A percentile compares a stretch with the other conserved stretches of the same genome.
These are phyloP conservation scores for Flaveria robusta DNA, from an alignment of 129 eudicot species.

Conservation along the genomic window DNA sequence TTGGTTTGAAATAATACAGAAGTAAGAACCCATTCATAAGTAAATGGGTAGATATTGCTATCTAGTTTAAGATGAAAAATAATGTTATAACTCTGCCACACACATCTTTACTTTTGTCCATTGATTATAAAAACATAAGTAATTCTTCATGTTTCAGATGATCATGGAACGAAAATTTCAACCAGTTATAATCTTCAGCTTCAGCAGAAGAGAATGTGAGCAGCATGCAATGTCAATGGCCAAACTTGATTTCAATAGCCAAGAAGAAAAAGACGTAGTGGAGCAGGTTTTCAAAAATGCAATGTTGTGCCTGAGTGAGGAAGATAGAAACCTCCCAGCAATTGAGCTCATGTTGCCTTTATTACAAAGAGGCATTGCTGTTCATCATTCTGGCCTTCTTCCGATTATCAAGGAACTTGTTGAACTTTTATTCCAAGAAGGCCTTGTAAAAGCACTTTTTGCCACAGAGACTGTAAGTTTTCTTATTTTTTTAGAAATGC, in stretches of 20 bases:
- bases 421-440: conserved; percentile 98
- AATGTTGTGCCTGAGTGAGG: conserved; percentile 78
- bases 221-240: conserved; percentile 98
- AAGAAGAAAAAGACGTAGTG: conserved; percentile 91
- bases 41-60: not conserved
- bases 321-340: conserved; percentile 90
- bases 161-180: conserved; percentile 97
- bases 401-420: conserved; percentile 96
- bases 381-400: conserved; percentile 98
- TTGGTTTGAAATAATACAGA: not conserved
- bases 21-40: not conserved
- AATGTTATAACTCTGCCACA: too few relatives aligned
- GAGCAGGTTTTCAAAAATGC: conserved; percentile 86
- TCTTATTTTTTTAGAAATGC: not conserved
- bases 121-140: not conserved
- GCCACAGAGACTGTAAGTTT: conserved; percentile 90
- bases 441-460: conserved; percentile 94
- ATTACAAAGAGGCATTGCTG: conserved; percentile 98
- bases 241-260: conserved; percentile 88
- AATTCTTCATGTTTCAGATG: conserved; percentile 60
- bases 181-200: conserved; percentile 97
- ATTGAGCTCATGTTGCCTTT: conserved; percentile 95
- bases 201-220: conserved; percentile 99
- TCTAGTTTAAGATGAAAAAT: not conserved
- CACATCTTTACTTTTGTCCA: too few relatives aligned